Evolutionary conservation across 768 basidiomycete genomes (phyloP).

Genomic region (Lactarius hengduanensis): DNA sequence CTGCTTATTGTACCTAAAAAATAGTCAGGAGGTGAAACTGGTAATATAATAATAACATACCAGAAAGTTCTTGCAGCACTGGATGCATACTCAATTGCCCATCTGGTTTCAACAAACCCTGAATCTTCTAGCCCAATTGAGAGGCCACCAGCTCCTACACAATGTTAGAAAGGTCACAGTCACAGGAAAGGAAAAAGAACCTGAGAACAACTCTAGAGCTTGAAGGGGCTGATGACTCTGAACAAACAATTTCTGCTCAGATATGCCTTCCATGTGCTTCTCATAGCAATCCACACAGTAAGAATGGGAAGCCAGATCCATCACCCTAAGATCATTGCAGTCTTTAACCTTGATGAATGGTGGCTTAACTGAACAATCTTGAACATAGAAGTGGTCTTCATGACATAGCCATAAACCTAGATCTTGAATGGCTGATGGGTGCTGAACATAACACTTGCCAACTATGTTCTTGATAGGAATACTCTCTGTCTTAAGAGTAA

Average conservation of each 20-base stretch:
- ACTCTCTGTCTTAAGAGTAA: slow-evolving; percentile 34
- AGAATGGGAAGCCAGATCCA: slow-evolving; percentile 31
- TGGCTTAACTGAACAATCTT: slow-evolving; percentile 1
- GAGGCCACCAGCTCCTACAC: slow-evolving; percentile 71
- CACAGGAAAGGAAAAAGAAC: slow-evolving; percentile 35
- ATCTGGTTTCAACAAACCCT: slow-evolving; percentile 59
- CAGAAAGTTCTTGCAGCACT: slow-evolving; percentile 63
- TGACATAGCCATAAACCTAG: slow-evolving; percentile 47
- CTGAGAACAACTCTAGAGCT: slow-evolving; percentile 69
- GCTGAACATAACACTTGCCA: slow-evolving; percentile 53
- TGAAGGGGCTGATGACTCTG: slow-evolving; percentile 46
- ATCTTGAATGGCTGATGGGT: slow-evolving; percentile 36
- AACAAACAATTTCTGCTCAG: slow-evolving; percentile 36
- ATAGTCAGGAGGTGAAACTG: slow-evolving; percentile 6
- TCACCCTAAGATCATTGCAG: slow-evolving; percentile 6
- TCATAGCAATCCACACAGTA: slow-evolving; percentile 44
- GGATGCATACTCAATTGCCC: slow-evolving; percentile 65
- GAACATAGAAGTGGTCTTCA: slow-evolving; percentile 50
- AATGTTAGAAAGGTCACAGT: neutral
- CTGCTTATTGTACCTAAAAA: slow-evolving; percentile 60
- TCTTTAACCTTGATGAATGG: neutral
- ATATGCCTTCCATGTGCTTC: slow-evolving; percentile 36
- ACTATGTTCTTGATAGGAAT: slow-evolving; percentile 44
- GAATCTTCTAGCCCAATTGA: slow-evolving; percentile 65
- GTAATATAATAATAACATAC: slow-evolving; percentile 39